A percentile compares a stretch with the other conserved stretches of the same genome.
phyloP scores from a whole-genome alignment of 2,329 filamentous ascomycete species.

The Chaetothyriales sp. region DNA sequence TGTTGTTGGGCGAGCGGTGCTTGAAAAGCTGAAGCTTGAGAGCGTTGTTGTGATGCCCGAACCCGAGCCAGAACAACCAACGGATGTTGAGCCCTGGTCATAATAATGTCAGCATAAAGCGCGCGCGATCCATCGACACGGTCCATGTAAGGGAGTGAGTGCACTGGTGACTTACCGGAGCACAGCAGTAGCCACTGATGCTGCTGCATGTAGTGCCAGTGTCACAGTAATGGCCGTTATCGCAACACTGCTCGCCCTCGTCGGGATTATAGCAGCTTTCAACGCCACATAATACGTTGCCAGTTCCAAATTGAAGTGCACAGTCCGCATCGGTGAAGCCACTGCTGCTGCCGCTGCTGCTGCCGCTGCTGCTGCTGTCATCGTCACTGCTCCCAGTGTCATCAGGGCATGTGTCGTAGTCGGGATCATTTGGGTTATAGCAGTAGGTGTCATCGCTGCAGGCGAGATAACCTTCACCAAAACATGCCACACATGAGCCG shows the following conservation, averaged over 20 bases:
- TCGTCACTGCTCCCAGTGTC: neutral
- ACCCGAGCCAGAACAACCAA: conserved; percentile 1
- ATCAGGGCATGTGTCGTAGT: conserved; percentile 11
- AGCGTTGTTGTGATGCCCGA: neutral
- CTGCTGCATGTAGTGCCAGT: conserved; percentile 6
- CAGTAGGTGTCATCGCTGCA: conserved; percentile 10
- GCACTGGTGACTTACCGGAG: conserved; percentile 2
- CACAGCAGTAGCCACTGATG: conserved; percentile 5
- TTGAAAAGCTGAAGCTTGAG: neutral
- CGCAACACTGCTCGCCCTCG: conserved; percentile 5
- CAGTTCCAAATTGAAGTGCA: neutral
- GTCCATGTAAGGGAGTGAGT: neutral
- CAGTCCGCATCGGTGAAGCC: neutral
- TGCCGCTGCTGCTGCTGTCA: neutral
- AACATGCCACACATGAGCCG: conserved; percentile 10
- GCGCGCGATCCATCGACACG: neutral
- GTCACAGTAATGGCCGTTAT: conserved; percentile 7
- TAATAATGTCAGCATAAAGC: neutral
- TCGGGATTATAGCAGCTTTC: conserved; percentile 9
- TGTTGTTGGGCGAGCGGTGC: neutral
- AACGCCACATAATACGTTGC: conserved; percentile 1
- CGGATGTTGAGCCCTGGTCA: conserved; percentile 3
- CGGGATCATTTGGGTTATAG: conserved; percentile 10
- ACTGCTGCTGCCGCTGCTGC: neutral
- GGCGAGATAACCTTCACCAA: conserved; percentile 8